Base-by-base conservation (phyloP, 75 land plant species). In the Sequoiadendron giganteum region DNA sequence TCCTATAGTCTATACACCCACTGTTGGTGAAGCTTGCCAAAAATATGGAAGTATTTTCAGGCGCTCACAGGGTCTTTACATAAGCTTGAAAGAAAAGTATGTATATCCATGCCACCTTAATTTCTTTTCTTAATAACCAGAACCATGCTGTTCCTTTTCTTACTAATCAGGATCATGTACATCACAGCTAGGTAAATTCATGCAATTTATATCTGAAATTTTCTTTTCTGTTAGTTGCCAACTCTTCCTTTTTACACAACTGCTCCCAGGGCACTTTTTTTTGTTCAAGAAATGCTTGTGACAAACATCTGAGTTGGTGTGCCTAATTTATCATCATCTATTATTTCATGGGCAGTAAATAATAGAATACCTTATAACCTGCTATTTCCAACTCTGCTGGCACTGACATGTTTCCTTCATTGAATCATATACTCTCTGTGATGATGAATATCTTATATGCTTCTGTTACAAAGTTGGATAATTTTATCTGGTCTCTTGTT, bases 1-100 rank as follows among this genome's bases (percentile, higher is more conserved):
- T 78, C 93, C 92, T 45, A 91, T 92, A 79, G 93, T 92, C 38
- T 92, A 92, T 86, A 92, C 92, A 43, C 92, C 92, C 16, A 88
- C 89, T 52, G 92, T 91, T 40, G 93, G 93, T 40, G 93, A 92
- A 73, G 93, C 92, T 45, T 92, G 93, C 90, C 93, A 92, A 70
- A 92, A 92, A 84, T 92, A 92, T 87, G 93, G 93, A 77, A 80
- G 85, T 45, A 92, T 92, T 83, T 92, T 92, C 70, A 86, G 93
- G 45, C 90, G 90, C 68, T 90, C 93, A 40, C 90, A 78, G 84
- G 93, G 93, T 42, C 93, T 92, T 45, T 92, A 92, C 86, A 91
- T 92, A 90, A 91, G 90, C 55, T 85, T 92, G 30, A 92, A 91
- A 86, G 93, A 92, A 47, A 82, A 45, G 84, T 82, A 82, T 47